Conservation (phyloP, 495 filamentous ascomycete genomes). For the Podospora comata region DNA sequence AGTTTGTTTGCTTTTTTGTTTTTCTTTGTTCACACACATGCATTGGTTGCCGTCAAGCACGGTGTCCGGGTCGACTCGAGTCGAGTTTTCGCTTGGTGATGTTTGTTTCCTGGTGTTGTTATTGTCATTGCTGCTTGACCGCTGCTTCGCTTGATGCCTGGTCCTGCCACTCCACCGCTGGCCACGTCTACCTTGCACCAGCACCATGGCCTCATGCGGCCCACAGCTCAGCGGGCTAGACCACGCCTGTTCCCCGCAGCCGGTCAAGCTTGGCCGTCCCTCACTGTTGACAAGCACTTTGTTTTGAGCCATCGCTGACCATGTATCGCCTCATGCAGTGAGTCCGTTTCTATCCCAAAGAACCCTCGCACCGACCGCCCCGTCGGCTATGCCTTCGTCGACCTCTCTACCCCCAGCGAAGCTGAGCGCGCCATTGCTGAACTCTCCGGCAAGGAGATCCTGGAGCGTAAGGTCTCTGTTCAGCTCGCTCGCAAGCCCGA, state of each 20-base stretch:
- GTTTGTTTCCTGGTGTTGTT: neutral
- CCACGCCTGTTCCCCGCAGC: neutral
- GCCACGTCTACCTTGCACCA: conserved; percentile 9
- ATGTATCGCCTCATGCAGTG: conserved; percentile 51
- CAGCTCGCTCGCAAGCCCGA: conserved; percentile 98
- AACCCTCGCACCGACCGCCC: conserved; percentile 98
- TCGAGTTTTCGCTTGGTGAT: neutral
- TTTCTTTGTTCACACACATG: conserved; percentile 7
- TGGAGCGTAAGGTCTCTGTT: conserved; percentile 97
- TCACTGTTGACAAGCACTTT: neutral
- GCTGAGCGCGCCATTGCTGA: conserved; percentile 90
- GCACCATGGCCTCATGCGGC: neutral
- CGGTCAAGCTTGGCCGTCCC: neutral
- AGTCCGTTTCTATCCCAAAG: conserved; percentile 96
- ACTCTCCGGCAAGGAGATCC: conserved; percentile 93
- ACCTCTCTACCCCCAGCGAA: conserved; percentile 88
- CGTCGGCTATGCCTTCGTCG: conserved; percentile 98
- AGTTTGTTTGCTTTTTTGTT: conserved; percentile 47
- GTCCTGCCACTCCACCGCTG: neutral
- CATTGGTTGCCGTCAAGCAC: conserved; percentile 2
- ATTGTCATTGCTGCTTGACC: conserved; percentile 12
- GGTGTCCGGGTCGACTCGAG: neutral
- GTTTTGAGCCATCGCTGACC: conserved; percentile 25
- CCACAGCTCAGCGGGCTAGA: conserved; percentile 1
- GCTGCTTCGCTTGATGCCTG: conserved; percentile 7